These are phyloP conservation scores for Diaporthe eres DNA, from an alignment of 2,329 filamentous ascomycete species.

Conservation along the genomic window DNA sequence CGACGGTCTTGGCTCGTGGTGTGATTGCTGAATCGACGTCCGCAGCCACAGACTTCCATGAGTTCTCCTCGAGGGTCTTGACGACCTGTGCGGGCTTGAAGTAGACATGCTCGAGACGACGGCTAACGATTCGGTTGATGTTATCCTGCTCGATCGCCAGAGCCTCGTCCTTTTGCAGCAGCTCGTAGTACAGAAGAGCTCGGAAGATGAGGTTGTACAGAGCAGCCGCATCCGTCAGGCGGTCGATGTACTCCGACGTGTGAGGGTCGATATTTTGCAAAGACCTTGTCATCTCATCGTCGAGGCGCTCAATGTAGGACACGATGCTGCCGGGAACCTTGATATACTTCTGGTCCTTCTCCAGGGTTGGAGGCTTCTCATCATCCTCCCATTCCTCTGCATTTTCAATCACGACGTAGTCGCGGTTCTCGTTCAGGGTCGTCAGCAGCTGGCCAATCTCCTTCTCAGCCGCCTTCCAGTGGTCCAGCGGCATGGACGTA, in stretches of 20 bases:
- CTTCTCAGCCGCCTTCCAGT: slow-evolving; percentile 95
- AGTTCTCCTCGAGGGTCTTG: slow-evolving; percentile 93
- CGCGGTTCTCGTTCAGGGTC: slow-evolving; percentile 82
- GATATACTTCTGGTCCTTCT: slow-evolving; percentile 83
- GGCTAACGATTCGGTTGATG: slow-evolving; percentile 93
- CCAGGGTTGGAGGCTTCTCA: slow-evolving; percentile 87
- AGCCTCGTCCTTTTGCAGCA: slow-evolving; percentile 77
- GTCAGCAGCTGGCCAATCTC: slow-evolving; percentile 85
- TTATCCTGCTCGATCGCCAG: slow-evolving; percentile 86
- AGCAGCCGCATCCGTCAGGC: slow-evolving; percentile 88
- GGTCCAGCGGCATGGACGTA: slow-evolving; percentile 91
- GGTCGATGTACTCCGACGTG: slow-evolving; percentile 98
- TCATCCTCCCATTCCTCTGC: slow-evolving; percentile 99
- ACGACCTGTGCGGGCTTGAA: slow-evolving; percentile 98
- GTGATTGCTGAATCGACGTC: slow-evolving; percentile 84
- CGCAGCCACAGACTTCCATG: slow-evolving; percentile 84
- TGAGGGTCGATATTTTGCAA: slow-evolving; percentile 98
- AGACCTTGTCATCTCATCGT: slow-evolving; percentile 97
- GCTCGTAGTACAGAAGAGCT: slow-evolving; percentile 89
- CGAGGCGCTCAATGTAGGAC: slow-evolving; percentile 93
- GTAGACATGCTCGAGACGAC: slow-evolving; percentile 96
- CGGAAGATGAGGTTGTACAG: slow-evolving; percentile 95
- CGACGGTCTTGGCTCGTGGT: slow-evolving; percentile 75
- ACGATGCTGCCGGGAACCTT: slow-evolving; percentile 94
- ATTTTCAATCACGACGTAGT: slow-evolving; percentile 89